These are phyloP conservation scores for Globisporangium acanthophoron DNA, from an alignment of 352 stramenopile species.

Conservation along the genomic window DNA sequence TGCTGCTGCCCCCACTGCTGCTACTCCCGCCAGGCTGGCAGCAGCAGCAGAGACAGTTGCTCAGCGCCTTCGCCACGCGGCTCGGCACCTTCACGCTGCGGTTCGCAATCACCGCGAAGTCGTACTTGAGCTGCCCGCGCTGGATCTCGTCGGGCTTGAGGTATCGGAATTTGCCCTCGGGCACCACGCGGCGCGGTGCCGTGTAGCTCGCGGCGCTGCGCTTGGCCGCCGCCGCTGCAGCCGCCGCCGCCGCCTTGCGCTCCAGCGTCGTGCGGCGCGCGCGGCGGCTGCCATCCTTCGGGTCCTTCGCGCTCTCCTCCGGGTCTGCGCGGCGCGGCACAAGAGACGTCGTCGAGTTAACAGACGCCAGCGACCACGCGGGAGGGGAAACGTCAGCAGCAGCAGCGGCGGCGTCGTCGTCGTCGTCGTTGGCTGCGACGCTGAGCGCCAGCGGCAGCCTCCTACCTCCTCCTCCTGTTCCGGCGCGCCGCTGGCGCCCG, in stretches of 20 bases:
- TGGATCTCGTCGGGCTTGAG: slow-evolving; percentile 80
- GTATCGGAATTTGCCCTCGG: slow-evolving; percentile 59
- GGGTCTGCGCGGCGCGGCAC: slow-evolving; percentile 30
- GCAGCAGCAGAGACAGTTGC: slow-evolving; percentile 37
- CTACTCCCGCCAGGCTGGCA: slow-evolving; percentile 10
- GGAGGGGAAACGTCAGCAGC: background rate
- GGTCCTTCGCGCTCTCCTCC: slow-evolving; percentile 17
- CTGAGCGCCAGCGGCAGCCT: background rate
- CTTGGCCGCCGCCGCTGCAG: slow-evolving; percentile 1
- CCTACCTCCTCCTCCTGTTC: background rate
- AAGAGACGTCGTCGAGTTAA: slow-evolving; percentile 66
- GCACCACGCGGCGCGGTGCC: slow-evolving; percentile 14
- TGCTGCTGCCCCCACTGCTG: background rate
- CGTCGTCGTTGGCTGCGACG: background rate
- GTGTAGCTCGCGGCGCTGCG: slow-evolving; percentile 20
- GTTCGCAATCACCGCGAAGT: slow-evolving; percentile 80
- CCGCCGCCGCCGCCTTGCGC: slow-evolving; percentile 9
- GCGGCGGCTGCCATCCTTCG: slow-evolving; percentile 1
- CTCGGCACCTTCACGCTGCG: slow-evolving; percentile 48
- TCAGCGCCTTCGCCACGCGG: slow-evolving; percentile 18
- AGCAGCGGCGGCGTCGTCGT: background rate
- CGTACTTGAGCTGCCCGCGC: slow-evolving; percentile 51
- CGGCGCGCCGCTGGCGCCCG: background rate
- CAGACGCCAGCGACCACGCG: slow-evolving; percentile 8
- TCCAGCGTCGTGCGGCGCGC: slow-evolving; percentile 1